Evolutionary conservation across 2,329 filamentous ascomycete species (phyloP), one percentile per base, ranked within the genome.

Genomic region (Magnaporthiopsis incrustans): DNA sequence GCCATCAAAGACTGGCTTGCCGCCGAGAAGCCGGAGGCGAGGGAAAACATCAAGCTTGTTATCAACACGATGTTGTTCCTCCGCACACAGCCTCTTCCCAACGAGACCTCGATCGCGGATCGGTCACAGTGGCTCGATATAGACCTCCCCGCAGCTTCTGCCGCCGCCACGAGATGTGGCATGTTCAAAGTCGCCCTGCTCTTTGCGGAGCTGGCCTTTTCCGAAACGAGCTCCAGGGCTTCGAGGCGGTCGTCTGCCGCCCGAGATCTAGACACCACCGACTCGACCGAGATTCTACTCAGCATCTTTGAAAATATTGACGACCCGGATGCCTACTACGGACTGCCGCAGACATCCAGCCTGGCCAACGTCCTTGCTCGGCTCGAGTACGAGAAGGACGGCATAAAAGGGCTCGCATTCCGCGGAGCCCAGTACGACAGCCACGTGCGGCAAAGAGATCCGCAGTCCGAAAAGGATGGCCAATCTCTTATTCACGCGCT

Each of bases 271-370:
- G 73, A 75, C 3, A 27, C 62, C 68, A 72, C 79, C 60, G 77
- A 87, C 32, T 84, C 90, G 8, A 82, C 84, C 4, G 85, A 90
- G 35, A 81, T 96, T 1, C 79, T 98, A 15, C 81, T 97, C 59
- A 80, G 84, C 0, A 93, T 99, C 3, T 99, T 95, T 73, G 89
- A 91, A 72, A 94, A 91, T 66, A 90, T 99, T 60, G 93, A 97
- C 71, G 96, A 99, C 71, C 94, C 93, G 1, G 95, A 99, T 74
- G 89, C 92, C 0, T 99, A 96, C 74, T 99, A 99, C 72, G 96
- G 95, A 4, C 82, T 97, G 10, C 85, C 91, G 57, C 90, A 96
- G 74, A 85, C 85, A 57, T 85, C 92, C 8, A 92, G 87, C 65
- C 77, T 99, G 22, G 81, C 84, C 22, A 91, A 89, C 14, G 89